phyloP scores from a whole-genome alignment of 2,329 filamentous ascomycete species.

The Ceratocystis alfenasii region DNA sequence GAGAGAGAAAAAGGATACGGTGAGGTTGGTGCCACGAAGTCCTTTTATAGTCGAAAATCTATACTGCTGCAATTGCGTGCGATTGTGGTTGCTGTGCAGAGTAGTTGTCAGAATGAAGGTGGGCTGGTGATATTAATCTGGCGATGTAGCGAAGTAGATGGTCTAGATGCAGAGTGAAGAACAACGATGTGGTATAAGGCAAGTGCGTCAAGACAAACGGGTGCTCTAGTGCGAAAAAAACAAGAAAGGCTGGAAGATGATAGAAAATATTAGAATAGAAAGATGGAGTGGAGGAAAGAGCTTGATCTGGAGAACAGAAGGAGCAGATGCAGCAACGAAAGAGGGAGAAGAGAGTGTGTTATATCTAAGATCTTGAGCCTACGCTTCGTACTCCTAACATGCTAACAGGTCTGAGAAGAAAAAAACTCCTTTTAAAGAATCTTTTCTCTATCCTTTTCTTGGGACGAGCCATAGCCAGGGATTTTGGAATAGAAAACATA shows the following conservation, averaged over 20 bases:
- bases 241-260: constrained; percentile 7
- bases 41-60: constrained; percentile 4
- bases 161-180: background rate
- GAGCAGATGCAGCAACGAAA: background rate
- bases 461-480: background rate
- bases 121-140: background rate
- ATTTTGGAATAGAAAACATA: background rate
- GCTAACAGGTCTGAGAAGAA: background rate
- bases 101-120: background rate
- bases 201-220: constrained; percentile 2
- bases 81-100: constrained; percentile 1
- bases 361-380: constrained; percentile 11
- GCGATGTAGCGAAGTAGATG: background rate
- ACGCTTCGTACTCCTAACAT: background rate
- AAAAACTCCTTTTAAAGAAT: background rate
- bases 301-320: constrained; percentile 4
- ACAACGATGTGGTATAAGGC: background rate
- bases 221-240: constrained; percentile 11
- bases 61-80: background rate
- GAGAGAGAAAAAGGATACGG: background rate
- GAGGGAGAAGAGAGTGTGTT: constrained; percentile 12
- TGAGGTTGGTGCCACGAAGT: background rate
- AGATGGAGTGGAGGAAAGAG: background rate
- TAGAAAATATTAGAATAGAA: constrained; percentile 2
- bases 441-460: background rate